Evolutionary conservation across 202 grass and related monocot species (phyloP), one percentile per base, ranked within the genome.

Genomic region (Elaeis oleifera): DNA sequence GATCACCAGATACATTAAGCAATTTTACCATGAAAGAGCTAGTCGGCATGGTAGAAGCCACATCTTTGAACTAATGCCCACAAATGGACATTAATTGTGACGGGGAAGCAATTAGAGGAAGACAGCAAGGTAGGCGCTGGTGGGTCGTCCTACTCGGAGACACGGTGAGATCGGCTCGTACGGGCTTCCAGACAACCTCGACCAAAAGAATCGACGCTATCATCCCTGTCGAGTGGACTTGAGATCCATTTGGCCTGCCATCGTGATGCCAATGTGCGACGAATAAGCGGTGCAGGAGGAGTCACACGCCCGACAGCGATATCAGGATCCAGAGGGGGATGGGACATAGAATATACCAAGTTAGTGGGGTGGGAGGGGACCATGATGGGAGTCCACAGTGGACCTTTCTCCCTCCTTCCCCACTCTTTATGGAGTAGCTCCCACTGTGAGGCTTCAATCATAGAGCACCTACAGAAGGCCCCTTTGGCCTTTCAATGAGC

Each of bases 401-500:
- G 56, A 19, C 17, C 39, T 21, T 16, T 49, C 54, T 18, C 58
- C 24, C 24, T 22, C 21, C 44, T 51, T 44, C 20, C 11, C 19
- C 23, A 9, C 39, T 5, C 39, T 60, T 58, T 8, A 28, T 60
- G 39, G 68, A 52, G 55, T 54, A 54, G 64, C 23, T 67, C 26
- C 24, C 51, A 67, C 25, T 54, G 19, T 67, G 16, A 4, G 55
- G 15, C 31, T 59, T 26, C 39, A 70, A 59, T 59, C 54, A 70
- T 59, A 57, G 55, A 70, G 54, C 54, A 49, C 21, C 51, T 21
- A 55, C 23, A 3, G 61, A 19, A 22, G 39, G 20, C 36, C 22
- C 51, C 71, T 66, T 76, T 50, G 72, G 59, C 72, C 59, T 76
- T 75, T 81, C 78, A 76, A 71, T 65, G 72, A 29, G 61, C 65